These are phyloP conservation scores for Hypholoma sublateritium DNA, from an alignment of 768 basidiomycete genomes.

Conservation along the genomic window DNA sequence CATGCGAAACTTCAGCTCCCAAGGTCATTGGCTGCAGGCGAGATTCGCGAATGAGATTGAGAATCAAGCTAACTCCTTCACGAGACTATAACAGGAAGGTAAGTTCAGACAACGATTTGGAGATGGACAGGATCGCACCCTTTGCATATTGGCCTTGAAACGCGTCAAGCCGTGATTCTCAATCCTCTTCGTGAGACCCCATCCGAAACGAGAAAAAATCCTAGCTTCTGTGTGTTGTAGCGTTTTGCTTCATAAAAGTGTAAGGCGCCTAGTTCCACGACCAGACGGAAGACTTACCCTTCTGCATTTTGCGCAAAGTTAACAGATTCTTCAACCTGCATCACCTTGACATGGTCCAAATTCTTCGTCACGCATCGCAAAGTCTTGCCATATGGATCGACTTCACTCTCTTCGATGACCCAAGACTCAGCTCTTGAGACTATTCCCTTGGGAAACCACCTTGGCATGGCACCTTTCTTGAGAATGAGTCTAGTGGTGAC, in stretches of 20 bases:
- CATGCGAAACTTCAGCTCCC: slow-evolving; percentile 29
- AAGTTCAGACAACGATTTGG: not conserved
- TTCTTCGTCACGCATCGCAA: slow-evolving; percentile 84
- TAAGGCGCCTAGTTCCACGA: not conserved
- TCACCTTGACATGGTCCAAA: slow-evolving; percentile 90
- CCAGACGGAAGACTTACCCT: slow-evolving; percentile 50
- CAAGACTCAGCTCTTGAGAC: slow-evolving; percentile 86
- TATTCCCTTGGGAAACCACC: slow-evolving; percentile 88
- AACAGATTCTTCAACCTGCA: slow-evolving; percentile 88
- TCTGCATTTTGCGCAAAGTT: slow-evolving; percentile 65
- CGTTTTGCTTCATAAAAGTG: slow-evolving; percentile 55
- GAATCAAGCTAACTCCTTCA: slow-evolving; percentile 82
- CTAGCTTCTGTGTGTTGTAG: slow-evolving; percentile 84
- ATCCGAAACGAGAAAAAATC: slow-evolving; percentile 87
- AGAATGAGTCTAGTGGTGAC: slow-evolving; percentile 88
- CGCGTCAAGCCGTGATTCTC: slow-evolving; percentile 82
- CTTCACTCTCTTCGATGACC: slow-evolving; percentile 94
- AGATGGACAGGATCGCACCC: slow-evolving; percentile 42
- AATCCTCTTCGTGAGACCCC: slow-evolving; percentile 84
- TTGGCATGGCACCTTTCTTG: slow-evolving; percentile 87
- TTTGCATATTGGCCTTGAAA: slow-evolving; percentile 87
- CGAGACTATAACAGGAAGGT: slow-evolving; percentile 57
- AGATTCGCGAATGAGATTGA: slow-evolving; percentile 77
- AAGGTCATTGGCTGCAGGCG: slow-evolving; percentile 61
- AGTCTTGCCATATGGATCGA: slow-evolving; percentile 78